phyloP scores from a whole-genome alignment of 2,329 filamentous ascomycete genomes.

The Colletotrichum navitas region DNA sequence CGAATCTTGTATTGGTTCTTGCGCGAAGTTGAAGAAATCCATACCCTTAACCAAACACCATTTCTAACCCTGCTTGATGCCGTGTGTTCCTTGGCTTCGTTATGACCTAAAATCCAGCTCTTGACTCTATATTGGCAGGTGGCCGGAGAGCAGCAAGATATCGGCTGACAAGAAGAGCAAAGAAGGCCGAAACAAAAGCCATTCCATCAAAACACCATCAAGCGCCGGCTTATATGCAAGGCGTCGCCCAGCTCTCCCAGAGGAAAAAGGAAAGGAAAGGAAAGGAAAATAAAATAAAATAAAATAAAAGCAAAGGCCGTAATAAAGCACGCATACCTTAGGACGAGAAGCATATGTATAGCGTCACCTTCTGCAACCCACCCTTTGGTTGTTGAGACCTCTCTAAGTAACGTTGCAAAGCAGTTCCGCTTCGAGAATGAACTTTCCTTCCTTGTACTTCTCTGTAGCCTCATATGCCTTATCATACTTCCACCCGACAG shows the following conservation, averaged over 20 bases:
- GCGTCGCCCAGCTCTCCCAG: not conserved
- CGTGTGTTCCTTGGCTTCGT: not conserved
- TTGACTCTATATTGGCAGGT: not conserved
- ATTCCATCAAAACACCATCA: not conserved
- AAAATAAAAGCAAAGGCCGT: not conserved
- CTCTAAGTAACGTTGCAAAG: slow-evolving; percentile 79
- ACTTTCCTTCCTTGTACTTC: slow-evolving; percentile 99
- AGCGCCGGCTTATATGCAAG: slow-evolving; percentile 2
- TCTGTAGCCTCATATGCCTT: slow-evolving; percentile 92
- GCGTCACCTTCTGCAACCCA: too few relatives aligned
- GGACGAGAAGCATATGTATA: not conserved
- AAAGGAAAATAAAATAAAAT: not conserved
- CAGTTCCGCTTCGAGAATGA: slow-evolving; percentile 92
- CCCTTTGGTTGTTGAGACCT: not conserved
- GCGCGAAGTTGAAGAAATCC: not conserved
- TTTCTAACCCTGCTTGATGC: not conserved
- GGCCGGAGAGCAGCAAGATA: not conserved
- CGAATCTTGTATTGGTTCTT: not conserved
- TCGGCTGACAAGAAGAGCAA: not conserved
- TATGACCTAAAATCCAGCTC: not conserved
- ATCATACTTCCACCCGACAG: slow-evolving; percentile 99
- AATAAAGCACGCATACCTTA: not conserved
- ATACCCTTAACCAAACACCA: not conserved
- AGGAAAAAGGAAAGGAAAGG: not conserved
- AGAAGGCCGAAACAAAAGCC: not conserved